Evolutionary conservation across 2,329 filamentous ascomycete genomes (phyloP), one percentile per base, ranked within the genome.

Genomic region (Gremmenia infestans): DNA sequence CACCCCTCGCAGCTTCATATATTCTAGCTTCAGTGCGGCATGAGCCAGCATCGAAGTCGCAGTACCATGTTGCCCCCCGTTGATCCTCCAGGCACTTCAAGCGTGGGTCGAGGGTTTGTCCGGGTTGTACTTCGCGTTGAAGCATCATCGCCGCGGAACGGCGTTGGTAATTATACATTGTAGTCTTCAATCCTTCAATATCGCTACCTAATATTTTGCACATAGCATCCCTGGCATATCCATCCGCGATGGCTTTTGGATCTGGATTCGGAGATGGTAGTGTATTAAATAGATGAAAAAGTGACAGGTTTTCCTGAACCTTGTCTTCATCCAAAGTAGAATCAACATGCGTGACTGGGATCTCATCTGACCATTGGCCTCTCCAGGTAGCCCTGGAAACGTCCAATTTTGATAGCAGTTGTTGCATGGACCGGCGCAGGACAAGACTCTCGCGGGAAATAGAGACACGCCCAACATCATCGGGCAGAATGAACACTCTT

Each of bases 121-220:
- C 77, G 0, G 88, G 83, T 22, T 84, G 79, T 5, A 79, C 72
- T 71, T 97, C 93, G 52, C 87, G 85, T 68, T 94, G 87, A 17
- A 96, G 73, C 91, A 97, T 97, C 28, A 87, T 70, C 4, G 89
- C 89, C 0, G 88, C 87, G 1, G 91, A 93, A 46, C 87, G 81
- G 50, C 86, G 80, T 69, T 97, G 93, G 64, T 96, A 95, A 0
- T 81, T 78, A 67, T 94, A 89, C 0, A 97, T 74, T 0, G 73
- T 73, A 0, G 89, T 89, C 14, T 71, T 79, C 5, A 92, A 69
- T 0, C 87, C 87, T 1, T 72, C 66, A 0, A 88, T 63, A 12
- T 72, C 64, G 64, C 78, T 77, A 36, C 75, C 67, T 48, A 89
- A 67, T 1, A 91, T 68, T 25, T 77, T 76, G 42, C 78, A 72